Percentiles rank a stretch among this genome's conserved stretches.
These are phyloP conservation scores for Entoloma clypeatum DNA, from an alignment of 1,284 basidiomycete genomes.

Conservation along the genomic window DNA sequence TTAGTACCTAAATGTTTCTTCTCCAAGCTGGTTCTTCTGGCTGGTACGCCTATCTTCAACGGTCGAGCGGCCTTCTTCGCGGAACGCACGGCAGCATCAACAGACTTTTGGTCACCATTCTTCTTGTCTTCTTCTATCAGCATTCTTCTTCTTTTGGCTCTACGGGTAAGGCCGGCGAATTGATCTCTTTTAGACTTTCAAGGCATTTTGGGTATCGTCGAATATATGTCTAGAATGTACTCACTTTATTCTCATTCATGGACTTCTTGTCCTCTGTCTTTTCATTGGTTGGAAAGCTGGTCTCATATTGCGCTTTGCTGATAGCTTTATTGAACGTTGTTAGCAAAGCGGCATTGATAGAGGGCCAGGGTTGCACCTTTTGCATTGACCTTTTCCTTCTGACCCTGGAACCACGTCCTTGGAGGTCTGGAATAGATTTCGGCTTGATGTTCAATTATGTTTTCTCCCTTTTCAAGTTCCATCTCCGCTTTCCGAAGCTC, in stretches of 20 bases:
- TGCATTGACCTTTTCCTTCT: conserved; percentile 78
- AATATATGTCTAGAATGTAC: conserved; percentile 2
- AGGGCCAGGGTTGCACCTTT: conserved; percentile 51
- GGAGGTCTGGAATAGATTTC: conserved; percentile 95
- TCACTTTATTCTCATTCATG: conserved; percentile 39
- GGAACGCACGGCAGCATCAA: conserved; percentile 75
- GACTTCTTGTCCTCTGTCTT: conserved; percentile 29
- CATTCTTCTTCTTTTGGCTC: conserved; percentile 82
- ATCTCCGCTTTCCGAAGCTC: conserved; percentile 90
- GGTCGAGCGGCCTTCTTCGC: conserved; percentile 78
- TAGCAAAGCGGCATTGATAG: conserved; percentile 7
- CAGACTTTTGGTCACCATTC: conserved; percentile 47
- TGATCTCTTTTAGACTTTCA: conserved; percentile 76
- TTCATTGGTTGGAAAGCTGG: conserved; percentile 36
- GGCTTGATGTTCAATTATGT: conserved; percentile 91
- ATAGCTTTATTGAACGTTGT: conserved; percentile 41
- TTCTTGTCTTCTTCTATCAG: conserved; percentile 77
- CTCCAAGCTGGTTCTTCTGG: conserved; percentile 14
- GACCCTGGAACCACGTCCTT: conserved; percentile 95
- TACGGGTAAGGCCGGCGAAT: conserved; percentile 80
- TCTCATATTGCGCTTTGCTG: conserved; percentile 73
- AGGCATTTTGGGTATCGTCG: conserved; percentile 3
- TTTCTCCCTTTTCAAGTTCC: conserved; percentile 94
- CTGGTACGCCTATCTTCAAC: conserved; percentile 34
- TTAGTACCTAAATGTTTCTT: conserved; percentile 22